A percentile compares a stretch with the other conserved stretches of the same genome.
phyloP scores from a whole-genome alignment of 2,329 filamentous ascomycete species.

The Aspergillus unguis region DNA sequence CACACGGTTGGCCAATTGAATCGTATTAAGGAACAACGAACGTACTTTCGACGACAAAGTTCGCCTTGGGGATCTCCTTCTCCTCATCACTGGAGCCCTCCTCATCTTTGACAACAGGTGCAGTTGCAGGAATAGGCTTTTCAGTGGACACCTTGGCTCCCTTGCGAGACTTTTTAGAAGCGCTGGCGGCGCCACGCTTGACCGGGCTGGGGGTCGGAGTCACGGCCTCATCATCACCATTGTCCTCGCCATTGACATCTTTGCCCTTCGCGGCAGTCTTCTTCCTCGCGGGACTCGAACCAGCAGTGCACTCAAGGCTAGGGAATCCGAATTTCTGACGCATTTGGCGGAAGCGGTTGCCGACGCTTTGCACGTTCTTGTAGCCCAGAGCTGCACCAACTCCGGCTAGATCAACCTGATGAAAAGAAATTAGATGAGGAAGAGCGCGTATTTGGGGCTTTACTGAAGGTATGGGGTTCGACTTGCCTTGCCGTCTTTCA shows the following conservation, averaged over 20 bases:
- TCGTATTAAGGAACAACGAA: too few relatives aligned
- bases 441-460: too few relatives aligned
- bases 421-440: background rate
- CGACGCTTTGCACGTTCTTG: constrained; percentile 25
- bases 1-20: too few relatives aligned
- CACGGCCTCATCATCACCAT: background rate
- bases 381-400: constrained; percentile 27
- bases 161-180: constrained; percentile 8
- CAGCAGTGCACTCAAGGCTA: constrained; percentile 16
- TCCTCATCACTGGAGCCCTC: background rate
- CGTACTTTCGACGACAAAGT: too few relatives aligned
- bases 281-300: background rate
- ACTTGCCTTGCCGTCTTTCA: constrained; percentile 17
- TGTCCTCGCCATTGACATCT: background rate
- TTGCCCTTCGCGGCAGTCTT: background rate
- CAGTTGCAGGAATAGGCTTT: constrained; percentile 20
- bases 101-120: background rate
- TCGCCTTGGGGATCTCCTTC: background rate
- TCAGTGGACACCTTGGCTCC: constrained; percentile 17
- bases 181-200: too few relatives aligned
- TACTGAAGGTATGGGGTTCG: background rate
- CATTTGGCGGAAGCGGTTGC: constrained; percentile 27
- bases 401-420: constrained; percentile 26
- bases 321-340: constrained; percentile 25
- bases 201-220: too few relatives aligned